These are phyloP conservation scores for Cicer cuneatum DNA, from an alignment of 306 rosid species.

Conservation along the genomic window DNA sequence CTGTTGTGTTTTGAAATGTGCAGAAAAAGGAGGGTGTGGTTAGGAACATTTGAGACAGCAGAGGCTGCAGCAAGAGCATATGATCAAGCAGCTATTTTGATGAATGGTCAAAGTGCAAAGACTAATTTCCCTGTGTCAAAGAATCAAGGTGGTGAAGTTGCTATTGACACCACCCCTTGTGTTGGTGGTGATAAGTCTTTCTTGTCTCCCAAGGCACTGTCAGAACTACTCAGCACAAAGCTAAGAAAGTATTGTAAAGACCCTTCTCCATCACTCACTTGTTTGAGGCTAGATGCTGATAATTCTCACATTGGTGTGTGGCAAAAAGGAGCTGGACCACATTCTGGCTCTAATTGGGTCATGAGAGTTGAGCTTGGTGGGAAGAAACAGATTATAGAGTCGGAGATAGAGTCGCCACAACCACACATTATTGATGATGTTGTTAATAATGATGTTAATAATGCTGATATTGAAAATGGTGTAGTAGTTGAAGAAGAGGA, in stretches of 20 bases:
- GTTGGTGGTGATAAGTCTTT: slow-evolving; percentile 39
- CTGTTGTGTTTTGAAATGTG: background rate
- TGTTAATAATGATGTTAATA: background rate
- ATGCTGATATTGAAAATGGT: slow-evolving; percentile 4
- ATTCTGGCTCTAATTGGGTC: slow-evolving; percentile 85
- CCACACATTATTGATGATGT: slow-evolving; percentile 4
- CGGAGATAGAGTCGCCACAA: slow-evolving; percentile 2
- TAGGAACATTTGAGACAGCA: slow-evolving; percentile 97
- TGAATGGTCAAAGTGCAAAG: slow-evolving; percentile 95
- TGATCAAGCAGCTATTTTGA: slow-evolving; percentile 93
- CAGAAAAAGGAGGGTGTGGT: slow-evolving; percentile 98
- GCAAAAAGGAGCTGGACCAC: slow-evolving; percentile 88
- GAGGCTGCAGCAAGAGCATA: slow-evolving; percentile 98
- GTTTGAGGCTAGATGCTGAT: slow-evolving; percentile 88
- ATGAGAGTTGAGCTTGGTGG: slow-evolving; percentile 95
- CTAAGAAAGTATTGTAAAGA: slow-evolving; percentile 83
- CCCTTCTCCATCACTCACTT: slow-evolving; percentile 93
- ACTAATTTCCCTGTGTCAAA: slow-evolving; percentile 71
- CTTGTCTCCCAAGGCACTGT: slow-evolving; percentile 77
- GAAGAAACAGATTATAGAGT: slow-evolving; percentile 45
- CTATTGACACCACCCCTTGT: background rate
- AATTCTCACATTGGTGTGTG: slow-evolving; percentile 96
- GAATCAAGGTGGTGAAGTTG: slow-evolving; percentile 35
- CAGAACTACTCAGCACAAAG: slow-evolving; percentile 87
- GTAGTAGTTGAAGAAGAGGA: slow-evolving; percentile 72